Conservation (phyloP, 371 early-diverging fungal species). For the Entomophthora muscae region DNA sequence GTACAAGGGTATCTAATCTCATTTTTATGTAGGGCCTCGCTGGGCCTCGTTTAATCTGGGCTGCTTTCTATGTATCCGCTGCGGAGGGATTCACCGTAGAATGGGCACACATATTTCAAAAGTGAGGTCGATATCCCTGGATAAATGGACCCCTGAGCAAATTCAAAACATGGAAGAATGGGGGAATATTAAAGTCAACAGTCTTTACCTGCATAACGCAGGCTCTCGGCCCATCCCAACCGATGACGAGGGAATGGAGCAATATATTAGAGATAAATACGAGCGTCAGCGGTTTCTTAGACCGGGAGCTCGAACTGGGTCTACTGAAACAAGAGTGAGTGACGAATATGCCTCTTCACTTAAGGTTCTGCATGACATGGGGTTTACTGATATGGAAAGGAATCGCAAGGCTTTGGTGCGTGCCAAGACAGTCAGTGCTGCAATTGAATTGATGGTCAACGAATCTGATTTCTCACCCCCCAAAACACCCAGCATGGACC, state of each 20-base stretch:
- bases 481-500: background rate
- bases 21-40: conserved; percentile 52
- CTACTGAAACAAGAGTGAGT: background rate
- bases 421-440: conserved; percentile 11
- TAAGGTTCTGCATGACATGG: conserved; percentile 10
- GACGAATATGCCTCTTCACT: background rate
- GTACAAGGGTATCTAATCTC: background rate
- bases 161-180: conserved; percentile 41
- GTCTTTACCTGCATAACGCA: background rate
- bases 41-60: conserved; percentile 92
- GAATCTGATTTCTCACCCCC: background rate
- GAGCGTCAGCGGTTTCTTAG: conserved; percentile 6
- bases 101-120: conserved; percentile 88
- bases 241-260: conserved; percentile 7
- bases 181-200: conserved; percentile 8
- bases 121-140: conserved; percentile 79
- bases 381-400: conserved; percentile 10
- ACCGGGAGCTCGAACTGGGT: conserved; percentile 1
- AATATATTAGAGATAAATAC: conserved; percentile 10
- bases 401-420: conserved; percentile 10
- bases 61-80: conserved; percentile 84
- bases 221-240: background rate
- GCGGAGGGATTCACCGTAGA: conserved; percentile 78
- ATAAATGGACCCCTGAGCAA: conserved; percentile 86
- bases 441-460: conserved; percentile 10